Percentiles rank a stretch among this genome's conserved stretches.
These are phyloP conservation scores for Bacidia rubella DNA, from an alignment of 495 filamentous ascomycete genomes.

Conservation along the genomic window DNA sequence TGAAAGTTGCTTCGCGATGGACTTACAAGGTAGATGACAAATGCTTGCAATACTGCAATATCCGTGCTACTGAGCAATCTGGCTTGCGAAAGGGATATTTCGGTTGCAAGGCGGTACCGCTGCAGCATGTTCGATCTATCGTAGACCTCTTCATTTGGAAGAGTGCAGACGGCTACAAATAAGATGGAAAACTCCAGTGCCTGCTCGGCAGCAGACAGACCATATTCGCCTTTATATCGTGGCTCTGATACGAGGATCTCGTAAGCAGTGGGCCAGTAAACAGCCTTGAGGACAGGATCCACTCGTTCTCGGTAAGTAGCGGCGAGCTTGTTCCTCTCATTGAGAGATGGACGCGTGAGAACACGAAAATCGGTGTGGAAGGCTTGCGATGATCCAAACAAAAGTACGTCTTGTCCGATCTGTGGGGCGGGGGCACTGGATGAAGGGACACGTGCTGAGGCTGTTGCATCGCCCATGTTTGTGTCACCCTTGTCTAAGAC, in stretches of 20 bases:
- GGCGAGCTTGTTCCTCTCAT: not conserved
- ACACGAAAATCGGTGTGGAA: not conserved
- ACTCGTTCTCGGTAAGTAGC: constrained; percentile 6
- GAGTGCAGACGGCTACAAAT: constrained; percentile 7
- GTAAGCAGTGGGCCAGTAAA: not conserved
- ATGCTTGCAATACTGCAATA: constrained; percentile 8
- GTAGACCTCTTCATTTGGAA: constrained; percentile 5
- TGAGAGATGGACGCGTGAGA: not conserved
- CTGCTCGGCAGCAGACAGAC: not conserved
- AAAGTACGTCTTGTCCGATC: not conserved
- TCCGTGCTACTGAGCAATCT: not conserved
- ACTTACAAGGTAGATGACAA: constrained; percentile 12
- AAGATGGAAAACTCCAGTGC: constrained; percentile 8
- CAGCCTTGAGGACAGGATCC: constrained; percentile 5
- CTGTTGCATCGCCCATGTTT: not conserved
- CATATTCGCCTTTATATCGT: not conserved
- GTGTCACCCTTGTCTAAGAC: too few relatives aligned
- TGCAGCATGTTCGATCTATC: not conserved
- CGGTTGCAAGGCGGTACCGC: constrained; percentile 7
- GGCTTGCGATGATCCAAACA: constrained; percentile 3
- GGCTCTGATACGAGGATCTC: not conserved
- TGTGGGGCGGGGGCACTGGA: not conserved
- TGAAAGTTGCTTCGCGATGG: too few relatives aligned
- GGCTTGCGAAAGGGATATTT: constrained; percentile 6
- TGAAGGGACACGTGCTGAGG: not conserved